Conservation (phyloP, 2,329 filamentous ascomycete genomes). For the Colletotrichum sp. region DNA sequence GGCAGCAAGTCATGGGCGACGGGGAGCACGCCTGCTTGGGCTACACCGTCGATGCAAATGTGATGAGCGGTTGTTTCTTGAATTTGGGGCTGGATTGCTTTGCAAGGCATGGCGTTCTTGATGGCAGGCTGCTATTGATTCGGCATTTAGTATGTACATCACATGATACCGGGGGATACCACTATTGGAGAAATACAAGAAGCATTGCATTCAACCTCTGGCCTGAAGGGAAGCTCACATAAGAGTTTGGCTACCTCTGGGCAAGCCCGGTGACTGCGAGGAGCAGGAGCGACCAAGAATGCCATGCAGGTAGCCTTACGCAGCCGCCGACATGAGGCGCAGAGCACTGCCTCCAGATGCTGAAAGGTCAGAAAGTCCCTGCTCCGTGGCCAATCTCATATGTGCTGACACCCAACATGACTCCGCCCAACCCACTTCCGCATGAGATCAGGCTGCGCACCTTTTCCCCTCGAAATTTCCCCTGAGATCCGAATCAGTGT, state of each 20-base stretch:
- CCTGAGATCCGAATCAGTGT: too few relatives aligned
- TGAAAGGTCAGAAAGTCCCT: not conserved
- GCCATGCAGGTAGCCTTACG: not conserved
- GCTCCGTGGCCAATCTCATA: not conserved
- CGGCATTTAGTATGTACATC: not conserved
- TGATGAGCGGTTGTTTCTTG: not conserved
- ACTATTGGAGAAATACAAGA: not conserved
- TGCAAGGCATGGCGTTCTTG: not conserved
- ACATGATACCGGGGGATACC: not conserved
- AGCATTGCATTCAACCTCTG: not conserved
- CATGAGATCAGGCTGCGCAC: not conserved
- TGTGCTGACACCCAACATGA: not conserved
- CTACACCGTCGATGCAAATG: not conserved
- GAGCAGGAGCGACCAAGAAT: rapidly evolving
- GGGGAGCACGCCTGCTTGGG: conserved; percentile 22
- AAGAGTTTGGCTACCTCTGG: rapidly evolving
- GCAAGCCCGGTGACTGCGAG: not conserved
- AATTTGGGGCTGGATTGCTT: not conserved
- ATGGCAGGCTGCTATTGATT: not conserved
- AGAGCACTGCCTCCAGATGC: not conserved
- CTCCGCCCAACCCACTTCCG: too few relatives aligned
- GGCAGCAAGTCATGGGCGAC: conserved; percentile 34
- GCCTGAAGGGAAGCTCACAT: not conserved
- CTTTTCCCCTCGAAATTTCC: too few relatives aligned
- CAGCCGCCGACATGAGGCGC: not conserved